Base-by-base conservation (phyloP, 2,329 filamentous ascomycete genomes). In the Sarocladiaceae sp. region DNA sequence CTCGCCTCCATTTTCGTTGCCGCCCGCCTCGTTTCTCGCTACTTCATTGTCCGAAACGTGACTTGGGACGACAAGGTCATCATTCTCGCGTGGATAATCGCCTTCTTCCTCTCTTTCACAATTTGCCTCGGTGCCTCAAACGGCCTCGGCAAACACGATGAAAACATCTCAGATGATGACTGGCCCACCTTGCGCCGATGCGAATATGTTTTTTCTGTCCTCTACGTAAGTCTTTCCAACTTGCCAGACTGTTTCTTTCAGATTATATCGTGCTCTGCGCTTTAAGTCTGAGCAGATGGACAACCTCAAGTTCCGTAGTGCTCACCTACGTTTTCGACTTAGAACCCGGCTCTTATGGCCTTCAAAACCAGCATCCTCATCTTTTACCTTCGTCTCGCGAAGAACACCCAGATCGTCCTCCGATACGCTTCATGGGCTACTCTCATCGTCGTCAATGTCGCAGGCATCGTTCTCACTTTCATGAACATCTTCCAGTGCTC, bases 311-410 rank as follows among this genome's bases (percentile, higher is more conserved):
- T n/a, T n/a, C n/a, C n/a, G n/a, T n/a, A n/a, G n/a, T n/a, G n/a
- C n/a, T n/a, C n/a, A n/a, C n/a, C n/a, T n/a, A n/a, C n/a, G n/a
- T n/a, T n/a, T n/a, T n/a, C n/a, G n/a, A 16, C 4, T 9, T n/a
- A 90, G 82, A 94, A 95, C 58, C 89, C 89, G 11, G 84, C 87
- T 3, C 72, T 95, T 45, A 94, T 95, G 87, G 82, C 85, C 3
- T 88, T 88, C 42, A 96, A 96, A 66, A 89, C 87, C 0, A 94
- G 88, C n/a, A 87, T 96, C 54, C 73, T 96, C 47, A 74, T 93
- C 44, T 96, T 96, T 63, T 96, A 94, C 65, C 73, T 96, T 41
- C 83, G 84, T 32, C 73, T 96, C 39, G 86, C 88, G 20, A 84
- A 83, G 55, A 85, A 88, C 47, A 82, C 78, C 0, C 81, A 94